Conservation (phyloP, 495 filamentous ascomycete genomes). For the Aeminium ludgeri region DNA sequence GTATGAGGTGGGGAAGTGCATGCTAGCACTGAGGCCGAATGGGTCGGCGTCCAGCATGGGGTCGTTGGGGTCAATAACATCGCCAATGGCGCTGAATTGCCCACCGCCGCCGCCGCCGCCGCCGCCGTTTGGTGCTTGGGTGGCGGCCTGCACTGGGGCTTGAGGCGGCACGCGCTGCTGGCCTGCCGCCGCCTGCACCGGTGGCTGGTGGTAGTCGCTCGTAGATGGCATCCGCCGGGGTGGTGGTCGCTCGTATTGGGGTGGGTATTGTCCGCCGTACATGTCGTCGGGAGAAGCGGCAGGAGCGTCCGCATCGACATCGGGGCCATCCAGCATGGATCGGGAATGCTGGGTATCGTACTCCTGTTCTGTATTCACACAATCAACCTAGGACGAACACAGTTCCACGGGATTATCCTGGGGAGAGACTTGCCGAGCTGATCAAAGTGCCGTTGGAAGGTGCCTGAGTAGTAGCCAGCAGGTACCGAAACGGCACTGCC, state of each 20-base stretch:
- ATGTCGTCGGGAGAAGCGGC: conserved; percentile 13
- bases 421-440: conserved; percentile 80
- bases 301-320: conserved; percentile 31
- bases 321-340: conserved; percentile 54
- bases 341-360: conserved; percentile 63
- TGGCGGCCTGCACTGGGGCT: conserved; percentile 14
- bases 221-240: too few relatives aligned
- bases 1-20: conserved; percentile 87
- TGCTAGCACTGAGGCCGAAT: conserved; percentile 77
- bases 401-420: conserved; percentile 46
- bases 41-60: conserved; percentile 78
- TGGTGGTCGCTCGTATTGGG: conserved; percentile 8
- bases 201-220: conserved; percentile 4
- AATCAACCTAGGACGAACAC: conserved; percentile 68
- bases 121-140: conserved; percentile 11
- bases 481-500: conserved; percentile 15
- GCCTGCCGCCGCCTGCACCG: conserved; percentile 8
- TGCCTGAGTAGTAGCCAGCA: conserved; percentile 51
- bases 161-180: conserved; percentile 2
- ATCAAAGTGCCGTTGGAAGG: conserved; percentile 87
- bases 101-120: conserved; percentile 24
- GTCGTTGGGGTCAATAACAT: conserved; percentile 62
- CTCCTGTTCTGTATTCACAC: conserved; percentile 84
- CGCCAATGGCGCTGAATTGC: conserved; percentile 38
- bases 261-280: conserved; percentile 11